These are phyloP conservation scores for Linnemannia schmuckeri DNA, from an alignment of 192 early-diverging fungal species.

Conservation along the genomic window DNA sequence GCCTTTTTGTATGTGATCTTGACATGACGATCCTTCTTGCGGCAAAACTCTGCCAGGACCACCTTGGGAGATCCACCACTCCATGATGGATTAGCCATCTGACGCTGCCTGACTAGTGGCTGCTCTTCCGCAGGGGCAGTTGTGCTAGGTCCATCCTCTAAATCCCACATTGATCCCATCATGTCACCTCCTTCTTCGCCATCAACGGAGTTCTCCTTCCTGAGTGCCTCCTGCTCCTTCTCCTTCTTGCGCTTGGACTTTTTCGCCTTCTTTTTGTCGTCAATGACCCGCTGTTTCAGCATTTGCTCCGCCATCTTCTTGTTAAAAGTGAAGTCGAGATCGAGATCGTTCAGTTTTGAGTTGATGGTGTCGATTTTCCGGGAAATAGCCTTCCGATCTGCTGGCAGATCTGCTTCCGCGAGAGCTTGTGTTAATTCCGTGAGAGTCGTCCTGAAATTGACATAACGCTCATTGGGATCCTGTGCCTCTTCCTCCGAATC, in stretches of 20 bases:
- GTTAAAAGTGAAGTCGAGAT: constrained; percentile 58
- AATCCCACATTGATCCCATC: constrained; percentile 54
- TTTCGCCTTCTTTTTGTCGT: constrained; percentile 43
- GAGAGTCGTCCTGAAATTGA: constrained; percentile 31
- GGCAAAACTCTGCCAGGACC: constrained; percentile 47
- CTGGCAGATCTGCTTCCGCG: constrained; percentile 7
- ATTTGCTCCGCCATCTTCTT: constrained; percentile 46
- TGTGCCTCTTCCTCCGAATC: constrained; percentile 48
- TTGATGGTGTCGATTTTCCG: constrained; percentile 43
- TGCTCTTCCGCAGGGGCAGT: background rate
- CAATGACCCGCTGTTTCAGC: constrained; percentile 35
- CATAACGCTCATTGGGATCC: constrained; percentile 50
- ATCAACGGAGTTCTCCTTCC: constrained; percentile 5
- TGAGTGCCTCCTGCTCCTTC: constrained; percentile 35
- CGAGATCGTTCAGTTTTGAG: constrained; percentile 49
- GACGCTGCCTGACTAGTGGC: background rate
- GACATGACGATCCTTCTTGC: constrained; percentile 49
- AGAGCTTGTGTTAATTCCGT: constrained; percentile 17
- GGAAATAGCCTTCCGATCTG: constrained; percentile 28
- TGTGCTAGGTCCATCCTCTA: background rate
- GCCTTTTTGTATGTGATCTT: constrained; percentile 40
- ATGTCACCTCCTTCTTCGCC: constrained; percentile 39
- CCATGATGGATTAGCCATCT: constrained; percentile 49
- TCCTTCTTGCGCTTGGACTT: constrained; percentile 43
- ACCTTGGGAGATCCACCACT: constrained; percentile 56